These are phyloP conservation scores for Perilla frutescens DNA, from an alignment of 257 asterid genomes.

Conservation along the genomic window DNA sequence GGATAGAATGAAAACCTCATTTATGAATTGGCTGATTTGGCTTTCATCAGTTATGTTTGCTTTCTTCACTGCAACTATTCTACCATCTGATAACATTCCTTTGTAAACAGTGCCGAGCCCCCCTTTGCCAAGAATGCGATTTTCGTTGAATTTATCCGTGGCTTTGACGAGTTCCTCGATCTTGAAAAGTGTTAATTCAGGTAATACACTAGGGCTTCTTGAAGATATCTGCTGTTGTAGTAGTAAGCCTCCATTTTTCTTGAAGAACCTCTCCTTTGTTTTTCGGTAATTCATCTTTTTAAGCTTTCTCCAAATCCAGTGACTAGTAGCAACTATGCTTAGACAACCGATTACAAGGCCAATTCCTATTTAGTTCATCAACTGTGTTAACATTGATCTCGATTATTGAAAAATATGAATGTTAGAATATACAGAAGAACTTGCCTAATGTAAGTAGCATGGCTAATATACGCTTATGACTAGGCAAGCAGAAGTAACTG, in stretches of 20 bases:
- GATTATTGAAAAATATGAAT: no score
- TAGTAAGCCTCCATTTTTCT: slow-evolving; percentile 49
- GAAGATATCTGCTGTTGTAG: slow-evolving; percentile 39
- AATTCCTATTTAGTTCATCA: slow-evolving; percentile 11
- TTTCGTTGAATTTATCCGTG: slow-evolving; percentile 37
- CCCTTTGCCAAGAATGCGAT: slow-evolving; percentile 44
- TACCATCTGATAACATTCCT: slow-evolving; percentile 44
- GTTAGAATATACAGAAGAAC: neutral
- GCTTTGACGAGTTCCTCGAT: slow-evolving; percentile 49
- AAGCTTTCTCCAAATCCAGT: slow-evolving; percentile 28
- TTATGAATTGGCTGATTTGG: slow-evolving; percentile 48
- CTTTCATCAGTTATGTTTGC: slow-evolving; percentile 41
- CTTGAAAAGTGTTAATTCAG: slow-evolving; percentile 34
- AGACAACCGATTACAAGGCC: slow-evolving; percentile 31
- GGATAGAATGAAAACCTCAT: slow-evolving; percentile 47
- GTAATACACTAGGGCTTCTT: slow-evolving; percentile 14
- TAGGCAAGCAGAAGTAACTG: slow-evolving; percentile 38
- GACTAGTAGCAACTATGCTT: neutral
- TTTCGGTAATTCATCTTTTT: slow-evolving; percentile 30
- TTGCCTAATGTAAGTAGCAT: slow-evolving; percentile 40
- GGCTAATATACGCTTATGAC: neutral
- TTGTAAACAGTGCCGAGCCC: slow-evolving; percentile 45
- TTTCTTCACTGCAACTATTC: slow-evolving; percentile 50
- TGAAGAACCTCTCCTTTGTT: slow-evolving; percentile 39
- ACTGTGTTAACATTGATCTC: no score